These are phyloP conservation scores for Penicillium arizonense DNA, from an alignment of 495 filamentous ascomycete genomes.

Conservation along the genomic window DNA sequence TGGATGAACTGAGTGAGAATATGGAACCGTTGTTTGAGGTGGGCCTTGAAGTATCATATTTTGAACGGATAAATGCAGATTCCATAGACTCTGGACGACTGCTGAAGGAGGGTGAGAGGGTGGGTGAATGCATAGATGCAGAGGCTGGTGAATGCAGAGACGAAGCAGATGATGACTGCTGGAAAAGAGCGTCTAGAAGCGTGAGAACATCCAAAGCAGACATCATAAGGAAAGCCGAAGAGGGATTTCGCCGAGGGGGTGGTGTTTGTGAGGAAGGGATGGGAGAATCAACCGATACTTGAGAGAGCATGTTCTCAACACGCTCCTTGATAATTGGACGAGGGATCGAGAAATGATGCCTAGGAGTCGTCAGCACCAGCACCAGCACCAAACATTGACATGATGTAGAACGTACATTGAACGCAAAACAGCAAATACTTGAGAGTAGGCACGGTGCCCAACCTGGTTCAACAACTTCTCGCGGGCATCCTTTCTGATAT, in stretches of 20 bases:
- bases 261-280: background rate
- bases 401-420: slow-evolving; percentile 41
- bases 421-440: slow-evolving; percentile 53
- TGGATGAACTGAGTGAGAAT: slow-evolving; percentile 27
- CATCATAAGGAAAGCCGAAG: slow-evolving; percentile 39
- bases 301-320: slow-evolving; percentile 71
- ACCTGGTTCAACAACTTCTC: slow-evolving; percentile 86
- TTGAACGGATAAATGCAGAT: slow-evolving; percentile 30
- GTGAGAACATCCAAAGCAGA: slow-evolving; percentile 40
- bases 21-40: slow-evolving; percentile 22
- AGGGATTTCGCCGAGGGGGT: slow-evolving; percentile 15
- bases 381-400: background rate
- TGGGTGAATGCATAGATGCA: slow-evolving; percentile 5
- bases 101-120: slow-evolving; percentile 4
- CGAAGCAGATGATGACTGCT: slow-evolving; percentile 15
- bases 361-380: slow-evolving; percentile 18
- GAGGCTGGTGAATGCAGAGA: slow-evolving; percentile 27
- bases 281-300: slow-evolving; percentile 2
- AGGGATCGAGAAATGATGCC: slow-evolving; percentile 39
- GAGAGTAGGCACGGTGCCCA: slow-evolving; percentile 71
- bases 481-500: slow-evolving; percentile 85
- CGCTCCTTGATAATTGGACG: slow-evolving; percentile 64
- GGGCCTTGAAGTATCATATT: slow-evolving; percentile 12
- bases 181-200: slow-evolving; percentile 43
- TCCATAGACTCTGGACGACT: slow-evolving; percentile 18